Base-by-base conservation (phyloP, 2,329 filamentous ascomycete species). In the Aureobasidium sp. region DNA sequence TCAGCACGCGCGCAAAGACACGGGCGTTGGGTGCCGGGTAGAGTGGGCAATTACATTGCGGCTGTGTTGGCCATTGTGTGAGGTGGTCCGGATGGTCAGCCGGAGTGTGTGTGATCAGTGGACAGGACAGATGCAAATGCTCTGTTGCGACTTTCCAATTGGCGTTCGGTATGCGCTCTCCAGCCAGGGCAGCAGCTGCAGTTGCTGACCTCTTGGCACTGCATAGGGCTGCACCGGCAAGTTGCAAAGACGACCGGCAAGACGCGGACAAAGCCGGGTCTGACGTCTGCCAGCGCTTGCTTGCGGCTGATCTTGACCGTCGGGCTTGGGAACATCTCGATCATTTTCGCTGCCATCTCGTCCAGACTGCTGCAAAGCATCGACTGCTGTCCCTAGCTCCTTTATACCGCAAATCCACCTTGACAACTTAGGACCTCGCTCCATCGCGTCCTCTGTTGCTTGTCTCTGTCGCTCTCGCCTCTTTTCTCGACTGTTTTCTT, bases 31-130 rank as follows among this genome's bases (percentile, higher is more conserved):
- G 60, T 65, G 12, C 2, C 34, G 34, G 5, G 34, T 9, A 5
- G 56, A 36, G 17, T 59, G 32, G 55, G 57, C 26, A 26, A 15
- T 62, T 53, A 63, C 60, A 66, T 63, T 46, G 63, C 64, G n/a
- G 63, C 24, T 47, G 41, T 63, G 62, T 55, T 65, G 46, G 60
- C 62, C 62, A 64, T 64, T 41, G 27, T 62, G 55, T 26, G 55
- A 32, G 55, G 15, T 13, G 29, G 17, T 10, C 53, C 53, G 29
- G 41, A 57, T 44, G 53, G 53, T 46, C 41, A 20, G 20, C 41
- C 29, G 53, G 53, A 24, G 29, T 8, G 53, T 46, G 53, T 44
- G 41, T 43, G 29, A n/a, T n/a, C 2, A n/a, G 17, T 15, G 5
- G 8, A 17, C n/a, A 15, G n/a, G 52, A 44, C 39, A 57, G 41